Percentiles rank a stretch among this genome's conserved stretches.
phyloP scores from a whole-genome alignment of 1,139 yeast species.

The Pichia sp. region DNA sequence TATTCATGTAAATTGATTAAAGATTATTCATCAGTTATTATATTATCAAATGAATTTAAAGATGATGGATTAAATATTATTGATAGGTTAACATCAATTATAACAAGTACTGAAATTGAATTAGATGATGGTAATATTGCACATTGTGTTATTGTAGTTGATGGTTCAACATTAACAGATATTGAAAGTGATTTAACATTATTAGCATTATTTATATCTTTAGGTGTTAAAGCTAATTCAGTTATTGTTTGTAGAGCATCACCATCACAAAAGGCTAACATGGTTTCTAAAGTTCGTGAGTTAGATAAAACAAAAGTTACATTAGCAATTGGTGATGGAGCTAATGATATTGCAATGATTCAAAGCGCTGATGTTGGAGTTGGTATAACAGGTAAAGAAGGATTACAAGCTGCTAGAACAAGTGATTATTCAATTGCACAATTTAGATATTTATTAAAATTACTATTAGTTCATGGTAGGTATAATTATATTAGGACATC shows the following conservation, averaged over 20 bases:
- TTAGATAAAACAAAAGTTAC: conserved; percentile 67
- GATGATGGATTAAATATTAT: conserved; percentile 31
- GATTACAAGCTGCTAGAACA: conserved; percentile 91
- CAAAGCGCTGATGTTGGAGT: conserved; percentile 98
- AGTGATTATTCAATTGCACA: conserved; percentile 96
- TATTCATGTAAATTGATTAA: conserved; percentile 89
- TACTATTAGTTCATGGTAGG: conserved; percentile 88
- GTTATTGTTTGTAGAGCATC: conserved; percentile 95
- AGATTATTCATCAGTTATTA: conserved; percentile 85
- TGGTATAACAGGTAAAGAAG: conserved; percentile 96
- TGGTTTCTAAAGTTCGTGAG: conserved; percentile 74
- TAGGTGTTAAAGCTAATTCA: conserved; percentile 83
- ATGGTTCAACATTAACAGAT: conserved; percentile 73
- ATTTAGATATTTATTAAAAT: conserved; percentile 74
- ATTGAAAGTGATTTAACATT: conserved; percentile 69
- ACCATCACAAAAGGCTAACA: conserved; percentile 90
- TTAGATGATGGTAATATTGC: conserved; percentile 70
- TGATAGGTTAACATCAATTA: conserved; percentile 43
- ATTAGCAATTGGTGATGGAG: conserved; percentile 98
- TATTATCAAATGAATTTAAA: conserved; percentile 48
- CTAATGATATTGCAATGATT: conserved; percentile 98
- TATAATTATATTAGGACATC: conserved; percentile 91
- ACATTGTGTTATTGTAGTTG: conserved; percentile 89
- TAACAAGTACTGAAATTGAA: conserved; percentile 55
- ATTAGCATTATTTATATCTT: conserved; percentile 69